Evolutionary conservation across 2,329 filamentous ascomycete species (phyloP).

Genomic region (Fusarium sp.): DNA sequence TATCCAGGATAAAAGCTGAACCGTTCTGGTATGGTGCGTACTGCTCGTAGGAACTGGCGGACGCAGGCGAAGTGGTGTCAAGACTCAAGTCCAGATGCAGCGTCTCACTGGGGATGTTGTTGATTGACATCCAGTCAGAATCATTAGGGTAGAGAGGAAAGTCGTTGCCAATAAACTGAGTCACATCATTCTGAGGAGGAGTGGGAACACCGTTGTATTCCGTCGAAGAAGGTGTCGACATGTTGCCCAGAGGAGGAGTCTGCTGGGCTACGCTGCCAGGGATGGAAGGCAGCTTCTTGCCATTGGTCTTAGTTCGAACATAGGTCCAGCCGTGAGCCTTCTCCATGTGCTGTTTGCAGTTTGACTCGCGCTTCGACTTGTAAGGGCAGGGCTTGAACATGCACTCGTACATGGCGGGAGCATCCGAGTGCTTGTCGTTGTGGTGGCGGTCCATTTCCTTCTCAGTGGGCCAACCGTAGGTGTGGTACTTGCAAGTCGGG

Average conservation of each 20-base stretch:
- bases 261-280: conserved; percentile 64
- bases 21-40: conserved; percentile 74
- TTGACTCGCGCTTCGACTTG: conserved; percentile 94
- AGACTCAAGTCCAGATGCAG: conserved; percentile 60
- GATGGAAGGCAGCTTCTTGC: conserved; percentile 70
- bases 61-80: conserved; percentile 58
- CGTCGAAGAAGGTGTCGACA: conserved; percentile 74
- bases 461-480: conserved; percentile 94
- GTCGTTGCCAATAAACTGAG: conserved; percentile 55
- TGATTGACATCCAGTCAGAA: conserved; percentile 61
- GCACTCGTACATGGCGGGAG: conserved; percentile 88
- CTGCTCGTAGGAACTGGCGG: conserved; percentile 61
- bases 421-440: conserved; percentile 93
- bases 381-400: conserved; percentile 88
- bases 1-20: conserved; percentile 72
- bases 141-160: conserved; percentile 66
- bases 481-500: conserved; percentile 88
- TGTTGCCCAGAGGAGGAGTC: conserved; percentile 72
- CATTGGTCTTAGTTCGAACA: conserved; percentile 91
- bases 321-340: conserved; percentile 95
- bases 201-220: conserved; percentile 68
- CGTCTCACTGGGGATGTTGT: conserved; percentile 51
- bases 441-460: conserved; percentile 97
- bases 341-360: conserved; percentile 99
- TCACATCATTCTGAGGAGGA: conserved; percentile 66